These are phyloP conservation scores for Ramaria sp. DNA, from an alignment of 768 basidiomycete species.

Conservation along the genomic window DNA sequence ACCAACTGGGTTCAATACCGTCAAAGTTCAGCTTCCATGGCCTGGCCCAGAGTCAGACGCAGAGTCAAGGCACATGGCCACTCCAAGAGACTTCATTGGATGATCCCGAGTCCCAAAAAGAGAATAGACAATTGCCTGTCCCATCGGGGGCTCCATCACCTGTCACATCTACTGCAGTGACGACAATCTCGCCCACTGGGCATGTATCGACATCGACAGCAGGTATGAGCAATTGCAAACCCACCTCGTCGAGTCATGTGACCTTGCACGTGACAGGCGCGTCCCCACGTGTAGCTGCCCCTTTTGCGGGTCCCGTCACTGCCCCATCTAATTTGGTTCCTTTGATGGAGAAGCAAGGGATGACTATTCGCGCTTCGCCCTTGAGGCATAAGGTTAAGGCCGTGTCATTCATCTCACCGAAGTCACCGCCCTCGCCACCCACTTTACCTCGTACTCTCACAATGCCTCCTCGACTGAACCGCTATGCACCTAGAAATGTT, in stretches of 20 bases:
- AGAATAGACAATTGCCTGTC: background rate
- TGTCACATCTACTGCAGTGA: background rate
- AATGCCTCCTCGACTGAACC: conserved; percentile 5
- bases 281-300: background rate
- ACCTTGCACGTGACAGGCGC: conserved; percentile 7
- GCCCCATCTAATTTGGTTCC: background rate
- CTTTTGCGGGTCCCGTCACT: background rate
- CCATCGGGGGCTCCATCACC: background rate
- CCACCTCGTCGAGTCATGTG: conserved; percentile 5
- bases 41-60: conserved; percentile 3
- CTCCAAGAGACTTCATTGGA: background rate
- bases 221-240: background rate
- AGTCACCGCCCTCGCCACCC: background rate
- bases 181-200: background rate
- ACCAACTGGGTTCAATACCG: background rate
- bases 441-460: background rate
- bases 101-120: background rate
- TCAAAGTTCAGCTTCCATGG: background rate
- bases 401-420: background rate
- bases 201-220: background rate
- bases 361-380: background rate
- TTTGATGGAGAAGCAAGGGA: background rate
- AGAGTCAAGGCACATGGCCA: background rate
- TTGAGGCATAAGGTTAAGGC: conserved; percentile 1
- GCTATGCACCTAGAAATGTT: conserved; percentile 6